Evolutionary conservation across 345 rosid genomes (phyloP), one percentile per base, ranked within the genome.

Genomic region (Syzygium aromaticum): DNA sequence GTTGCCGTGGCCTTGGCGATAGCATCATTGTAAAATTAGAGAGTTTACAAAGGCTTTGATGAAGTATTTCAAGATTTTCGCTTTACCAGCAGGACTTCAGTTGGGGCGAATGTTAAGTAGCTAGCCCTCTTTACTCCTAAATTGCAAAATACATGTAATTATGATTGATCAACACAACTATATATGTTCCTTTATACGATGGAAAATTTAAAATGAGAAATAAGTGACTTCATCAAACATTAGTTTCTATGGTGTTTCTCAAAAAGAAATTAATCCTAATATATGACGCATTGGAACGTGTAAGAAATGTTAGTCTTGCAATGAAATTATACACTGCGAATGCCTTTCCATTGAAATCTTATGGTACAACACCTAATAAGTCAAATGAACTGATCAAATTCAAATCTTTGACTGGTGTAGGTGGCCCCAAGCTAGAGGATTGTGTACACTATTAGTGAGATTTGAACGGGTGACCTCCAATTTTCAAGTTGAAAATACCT

Each of bases 1-100:
- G 9, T 0, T 1, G 2, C 7, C 3, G 19, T 11, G 43, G 19
- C 22, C 43, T 30, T 1, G 23, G 38, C 22, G 5, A 1, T 16
- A 4, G 40, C 11, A 16, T 30, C 77, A 8, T 30, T 30, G 77
- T 64, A 16, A 64, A 64, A 64, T 43, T 16, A 64, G 30, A 64
- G 43, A 30, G 77, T 64, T 64, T 16, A 30, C 40, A 16, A 64
- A 19, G 77, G 6, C 22, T 64, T 64, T 64, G 40, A 28, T 14
- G 77, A 28, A 63, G 77, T 28, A 30, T 16, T 64, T 64, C 22
- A 30, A 30, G 43, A 64, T 40, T 64, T 28, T 63, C 40, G 16
- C 22, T 16, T 54, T 19, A 9, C 22, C 0, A 9, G 30, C 10
- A 9, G 77, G 30, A 30, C 22, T 16, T 30, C 43, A 64, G 30